These are phyloP conservation scores for Conoideocrella luteorostrata DNA, from an alignment of 2,329 filamentous ascomycete species.

Conservation along the genomic window DNA sequence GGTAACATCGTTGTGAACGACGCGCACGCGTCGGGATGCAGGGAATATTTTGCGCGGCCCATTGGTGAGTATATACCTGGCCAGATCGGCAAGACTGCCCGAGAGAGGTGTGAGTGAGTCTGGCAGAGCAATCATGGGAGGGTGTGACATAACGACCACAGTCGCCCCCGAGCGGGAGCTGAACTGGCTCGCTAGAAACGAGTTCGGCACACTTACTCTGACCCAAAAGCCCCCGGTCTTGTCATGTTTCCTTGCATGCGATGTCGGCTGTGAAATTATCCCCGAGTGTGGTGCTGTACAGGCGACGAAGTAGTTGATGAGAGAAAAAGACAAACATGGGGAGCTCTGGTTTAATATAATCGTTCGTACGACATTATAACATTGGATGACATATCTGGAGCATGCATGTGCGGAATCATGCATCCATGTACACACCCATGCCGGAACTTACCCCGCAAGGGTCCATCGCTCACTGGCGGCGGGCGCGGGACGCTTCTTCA, in stretches of 20 bases:
- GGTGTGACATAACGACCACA: no score
- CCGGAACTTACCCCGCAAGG: conserved; percentile 5
- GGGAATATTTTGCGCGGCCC: conserved; percentile 19
- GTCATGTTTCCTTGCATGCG: conserved; percentile 5
- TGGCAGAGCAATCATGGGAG: not conserved
- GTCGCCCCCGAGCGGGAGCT: no score
- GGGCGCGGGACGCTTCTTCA: conserved; percentile 4
- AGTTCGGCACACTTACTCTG: conserved; percentile 10
- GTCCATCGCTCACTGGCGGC: not conserved
- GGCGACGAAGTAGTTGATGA: not conserved
- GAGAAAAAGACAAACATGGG: not conserved
- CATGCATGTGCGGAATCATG: conserved; percentile 7
- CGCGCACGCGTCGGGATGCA: conserved; percentile 25
- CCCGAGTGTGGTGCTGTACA: no score
- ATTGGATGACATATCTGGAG: conserved; percentile 2
- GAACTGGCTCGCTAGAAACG: not conserved
- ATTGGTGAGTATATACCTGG: conserved; percentile 18
- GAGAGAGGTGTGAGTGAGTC: conserved; percentile 2
- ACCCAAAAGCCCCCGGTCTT: conserved; percentile 11
- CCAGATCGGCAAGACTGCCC: conserved; percentile 22
- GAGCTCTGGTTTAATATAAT: not conserved
- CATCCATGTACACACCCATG: conserved; percentile 1
- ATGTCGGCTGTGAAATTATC: not conserved
- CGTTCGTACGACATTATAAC: conserved; percentile 4
- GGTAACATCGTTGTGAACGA: conserved; percentile 24